phyloP scores from a whole-genome alignment of 306 rosid species.

The Prosopis cineraria region DNA sequence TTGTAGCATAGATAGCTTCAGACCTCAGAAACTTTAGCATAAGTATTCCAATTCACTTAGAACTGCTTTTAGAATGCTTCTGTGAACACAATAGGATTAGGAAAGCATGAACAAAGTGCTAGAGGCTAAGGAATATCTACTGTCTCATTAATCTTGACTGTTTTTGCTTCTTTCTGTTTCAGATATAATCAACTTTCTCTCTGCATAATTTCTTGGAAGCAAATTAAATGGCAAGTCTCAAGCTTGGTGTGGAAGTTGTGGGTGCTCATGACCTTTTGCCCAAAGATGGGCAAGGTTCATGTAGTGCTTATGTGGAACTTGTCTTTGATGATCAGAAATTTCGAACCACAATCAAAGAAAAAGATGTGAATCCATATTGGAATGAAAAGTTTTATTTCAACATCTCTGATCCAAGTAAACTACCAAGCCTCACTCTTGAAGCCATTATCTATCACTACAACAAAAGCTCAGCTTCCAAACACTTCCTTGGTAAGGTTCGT shows the following conservation, averaged over 20 bases:
- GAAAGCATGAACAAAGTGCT: neutral
- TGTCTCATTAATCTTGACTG: neutral
- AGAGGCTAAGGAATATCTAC: neutral
- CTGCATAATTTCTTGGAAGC: conserved; percentile 9
- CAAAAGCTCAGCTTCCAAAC: conserved; percentile 46
- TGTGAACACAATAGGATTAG: neutral
- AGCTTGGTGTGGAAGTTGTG: conserved; percentile 80
- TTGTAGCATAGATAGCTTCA: neutral
- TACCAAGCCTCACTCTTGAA: conserved; percentile 65
- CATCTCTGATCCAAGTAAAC: conserved; percentile 65
- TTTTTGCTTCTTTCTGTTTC: conserved; percentile 27
- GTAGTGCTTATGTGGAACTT: conserved; percentile 77
- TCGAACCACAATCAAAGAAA: conserved; percentile 68
- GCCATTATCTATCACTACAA: conserved; percentile 54
- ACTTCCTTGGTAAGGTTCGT: conserved; percentile 65
- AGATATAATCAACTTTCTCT: conserved; percentile 33
- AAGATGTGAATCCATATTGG: conserved; percentile 84
- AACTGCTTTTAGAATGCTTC: neutral
- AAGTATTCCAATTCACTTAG: neutral
- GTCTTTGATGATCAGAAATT: conserved; percentile 75
- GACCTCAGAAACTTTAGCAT: neutral
- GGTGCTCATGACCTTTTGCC: conserved; percentile 81
- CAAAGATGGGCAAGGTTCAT: conserved; percentile 80
- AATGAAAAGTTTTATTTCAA: conserved; percentile 84
- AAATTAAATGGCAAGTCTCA: conserved; percentile 63